Base-by-base conservation (phyloP, 1,284 basidiomycete species). In the Puccinia horiana region DNA sequence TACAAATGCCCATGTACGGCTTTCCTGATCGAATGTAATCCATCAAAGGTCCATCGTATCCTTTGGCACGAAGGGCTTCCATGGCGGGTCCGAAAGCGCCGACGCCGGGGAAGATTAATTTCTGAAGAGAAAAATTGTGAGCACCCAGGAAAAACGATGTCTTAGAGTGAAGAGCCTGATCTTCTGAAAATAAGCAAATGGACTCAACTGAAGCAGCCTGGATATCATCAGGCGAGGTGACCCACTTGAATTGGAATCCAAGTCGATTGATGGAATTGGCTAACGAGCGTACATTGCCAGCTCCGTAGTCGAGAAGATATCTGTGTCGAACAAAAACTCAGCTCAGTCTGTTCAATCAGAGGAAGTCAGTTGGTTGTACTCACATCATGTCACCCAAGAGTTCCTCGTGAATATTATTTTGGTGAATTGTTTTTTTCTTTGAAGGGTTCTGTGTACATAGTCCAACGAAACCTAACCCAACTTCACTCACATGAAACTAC, bases 91-190 rank as follows among this genome's bases (percentile, higher is more conserved):
- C 92, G 87, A 98, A 99, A 9, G 95, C 91, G 37, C 97, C 97
- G 63, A 99, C 97, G n/a, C 97, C 97, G 73, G 97, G 97, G 87
- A 99, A 99, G 85, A 99, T 90, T 86, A 99, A 92, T 88, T 92
- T 93, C 96, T 98, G 85, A n/a, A 54, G 6, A 73, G 20, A 32
- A 42, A 1, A 18, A 0, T 5, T 1, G 65, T 18, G 14, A 52
- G 20, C 18, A 54, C 35, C 42, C 29, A 61, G 32, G 32, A 40
- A 54, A 79, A 32, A 44, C 37, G 61, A 63, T 44, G 29, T 16
- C 44, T 8, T 47, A 47, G 8, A 8, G 44, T 47, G 8, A 47
- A 8, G 44, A 47, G 16, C 44, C 16, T 16, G 44, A 47, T 16
- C 8, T 54, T 23, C 52, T 47, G 42, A 35, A 14, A 5, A 58